Percentiles rank a stretch among this genome's conserved stretches.
Conservation (phyloP, 768 basidiomycete genomes). For the Trametes villosa region DNA sequence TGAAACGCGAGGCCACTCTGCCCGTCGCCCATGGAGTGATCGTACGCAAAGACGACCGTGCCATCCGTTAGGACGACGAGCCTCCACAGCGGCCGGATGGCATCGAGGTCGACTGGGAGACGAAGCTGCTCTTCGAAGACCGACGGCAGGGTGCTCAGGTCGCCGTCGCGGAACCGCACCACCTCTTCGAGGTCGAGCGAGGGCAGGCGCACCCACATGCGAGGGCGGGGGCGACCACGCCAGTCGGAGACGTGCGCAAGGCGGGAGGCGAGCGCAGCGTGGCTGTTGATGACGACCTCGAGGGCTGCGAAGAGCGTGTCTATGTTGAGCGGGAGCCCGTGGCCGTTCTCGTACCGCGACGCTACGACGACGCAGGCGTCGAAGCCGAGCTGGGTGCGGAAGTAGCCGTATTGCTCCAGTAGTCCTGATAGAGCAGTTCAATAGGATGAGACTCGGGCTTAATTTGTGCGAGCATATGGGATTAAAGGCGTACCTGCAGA, state of each 20-base stretch:
- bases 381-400: not conserved
- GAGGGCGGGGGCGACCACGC: conserved; percentile 13
- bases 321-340: conserved; percentile 26
- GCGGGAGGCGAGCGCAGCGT: conserved; percentile 37
- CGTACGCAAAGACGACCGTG: conserved; percentile 41
- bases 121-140: conserved; percentile 35
- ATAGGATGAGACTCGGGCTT: no score
- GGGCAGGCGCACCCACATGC: conserved; percentile 35
- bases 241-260: conserved; percentile 9
- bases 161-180: conserved; percentile 34
- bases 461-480: no score
- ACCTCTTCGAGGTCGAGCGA: conserved; percentile 35
- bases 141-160: conserved; percentile 22
- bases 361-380: conserved; percentile 36
- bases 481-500: no score
- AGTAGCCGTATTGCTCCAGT: not conserved
- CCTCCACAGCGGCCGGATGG: conserved; percentile 43
- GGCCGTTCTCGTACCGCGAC: conserved; percentile 34
- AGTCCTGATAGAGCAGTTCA: not conserved
- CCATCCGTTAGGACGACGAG: conserved; percentile 38
- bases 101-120: conserved; percentile 32
- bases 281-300: conserved; percentile 32
- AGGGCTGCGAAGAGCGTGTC: conserved; percentile 34
- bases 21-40: conserved; percentile 47
- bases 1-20: conserved; percentile 45